A percentile compares a stretch with the other conserved stretches of the same genome.
phyloP scores from a whole-genome alignment of 179 eudicot genomes.

The Camellia oleifera region DNA sequence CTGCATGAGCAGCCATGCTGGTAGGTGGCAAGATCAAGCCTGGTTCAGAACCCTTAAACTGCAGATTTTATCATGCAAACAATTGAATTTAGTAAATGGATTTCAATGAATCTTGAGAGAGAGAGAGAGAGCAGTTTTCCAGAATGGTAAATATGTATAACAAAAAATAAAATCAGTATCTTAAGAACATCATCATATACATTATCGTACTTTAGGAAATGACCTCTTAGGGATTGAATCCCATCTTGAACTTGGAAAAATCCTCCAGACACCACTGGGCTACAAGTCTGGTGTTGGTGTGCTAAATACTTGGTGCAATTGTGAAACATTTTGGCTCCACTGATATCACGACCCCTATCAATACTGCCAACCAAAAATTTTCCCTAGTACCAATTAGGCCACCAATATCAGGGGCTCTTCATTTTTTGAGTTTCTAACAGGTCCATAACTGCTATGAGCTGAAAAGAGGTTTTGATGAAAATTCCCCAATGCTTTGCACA shows the following conservation, averaged over 20 bases:
- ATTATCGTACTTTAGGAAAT: background rate
- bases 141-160: background rate
- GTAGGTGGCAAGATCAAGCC: constrained; percentile 50
- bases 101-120: background rate
- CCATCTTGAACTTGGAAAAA: background rate
- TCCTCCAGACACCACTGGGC: background rate
- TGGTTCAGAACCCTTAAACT: constrained; percentile 38
- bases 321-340: background rate
- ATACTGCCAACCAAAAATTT: background rate
- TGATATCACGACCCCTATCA: background rate
- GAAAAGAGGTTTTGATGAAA: background rate
- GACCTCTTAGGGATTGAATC: background rate
- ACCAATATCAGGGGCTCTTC: background rate
- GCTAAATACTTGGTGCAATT: background rate
- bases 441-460: background rate
- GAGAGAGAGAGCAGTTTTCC: background rate
- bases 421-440: background rate
- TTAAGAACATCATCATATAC: background rate
- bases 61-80: constrained; percentile 21
- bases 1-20: constrained; percentile 82
- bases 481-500: background rate
- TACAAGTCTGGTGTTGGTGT: background rate
- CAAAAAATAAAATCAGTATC: background rate
- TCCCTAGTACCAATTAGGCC: background rate
- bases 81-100: background rate